phyloP scores from a whole-genome alignment of 2,329 filamentous ascomycete genomes.

The Ceratocystis albifundus region DNA sequence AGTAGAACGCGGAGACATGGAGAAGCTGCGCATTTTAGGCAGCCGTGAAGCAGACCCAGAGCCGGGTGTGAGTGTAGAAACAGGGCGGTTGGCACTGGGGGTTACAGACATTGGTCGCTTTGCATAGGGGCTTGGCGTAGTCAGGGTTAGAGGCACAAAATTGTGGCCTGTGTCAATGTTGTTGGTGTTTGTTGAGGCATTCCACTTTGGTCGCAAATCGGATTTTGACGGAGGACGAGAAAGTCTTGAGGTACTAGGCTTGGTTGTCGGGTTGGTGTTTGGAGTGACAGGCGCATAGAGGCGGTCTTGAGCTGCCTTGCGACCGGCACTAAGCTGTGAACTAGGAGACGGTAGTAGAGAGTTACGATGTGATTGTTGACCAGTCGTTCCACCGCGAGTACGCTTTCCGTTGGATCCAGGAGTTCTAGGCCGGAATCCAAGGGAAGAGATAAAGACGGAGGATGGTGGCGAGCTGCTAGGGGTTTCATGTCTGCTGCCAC shows the following conservation, averaged over 20 bases:
- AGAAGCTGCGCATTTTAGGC: constrained; percentile 39
- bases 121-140: constrained; percentile 47
- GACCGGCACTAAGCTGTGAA: constrained; percentile 29
- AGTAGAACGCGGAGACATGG: constrained; percentile 32
- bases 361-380: constrained; percentile 37
- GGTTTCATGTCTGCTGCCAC: constrained; percentile 56
- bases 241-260: constrained; percentile 25
- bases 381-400: constrained; percentile 38
- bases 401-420: constrained; percentile 36
- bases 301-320: constrained; percentile 36
- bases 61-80: constrained; percentile 34
- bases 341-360: constrained; percentile 39
- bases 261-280: neutral
- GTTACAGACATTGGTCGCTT: constrained; percentile 35
- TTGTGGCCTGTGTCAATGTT: constrained; percentile 57
- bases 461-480: constrained; percentile 56
- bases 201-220: constrained; percentile 60
- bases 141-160: constrained; percentile 51
- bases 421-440: constrained; percentile 40
- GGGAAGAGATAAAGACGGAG: constrained; percentile 47
- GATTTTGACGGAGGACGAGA: constrained; percentile 38
- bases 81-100: constrained; percentile 33
- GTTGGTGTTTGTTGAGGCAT: constrained; percentile 50
- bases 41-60: constrained; percentile 35
- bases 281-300: constrained; percentile 35